Percentiles rank a stretch among this genome's conserved stretches.
Conservation (phyloP, 2,329 filamentous ascomycete genomes). For the Aspergillus oerlinghausenensis region DNA sequence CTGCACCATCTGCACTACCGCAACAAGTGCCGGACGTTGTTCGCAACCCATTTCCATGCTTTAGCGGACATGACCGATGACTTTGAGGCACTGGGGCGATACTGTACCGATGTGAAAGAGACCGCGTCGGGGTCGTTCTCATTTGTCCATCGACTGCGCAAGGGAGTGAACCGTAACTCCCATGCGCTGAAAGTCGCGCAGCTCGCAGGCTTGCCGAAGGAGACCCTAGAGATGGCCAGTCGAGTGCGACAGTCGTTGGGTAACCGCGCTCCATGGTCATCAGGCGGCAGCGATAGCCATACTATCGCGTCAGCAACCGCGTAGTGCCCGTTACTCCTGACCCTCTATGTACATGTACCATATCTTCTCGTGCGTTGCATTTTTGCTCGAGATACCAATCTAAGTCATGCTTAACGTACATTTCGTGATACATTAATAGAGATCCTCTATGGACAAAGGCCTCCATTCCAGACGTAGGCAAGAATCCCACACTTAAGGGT, state of each 20-base stretch:
- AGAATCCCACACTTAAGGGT: background rate
- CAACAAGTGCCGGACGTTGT: slow-evolving; percentile 75
- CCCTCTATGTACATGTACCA: background rate
- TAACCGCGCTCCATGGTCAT: background rate
- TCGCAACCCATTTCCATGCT: slow-evolving; percentile 91
- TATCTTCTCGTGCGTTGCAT: background rate
- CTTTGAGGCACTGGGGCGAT: slow-evolving; percentile 61
- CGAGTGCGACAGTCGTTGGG: slow-evolving; percentile 44
- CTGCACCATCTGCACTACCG: slow-evolving; percentile 75
- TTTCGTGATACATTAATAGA: background rate
- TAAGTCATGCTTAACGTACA: slow-evolving; percentile 2
- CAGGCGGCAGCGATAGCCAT: background rate
- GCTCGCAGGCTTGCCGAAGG: slow-evolving; percentile 74
- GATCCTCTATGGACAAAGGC: background rate
- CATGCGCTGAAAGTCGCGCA: slow-evolving; percentile 94
- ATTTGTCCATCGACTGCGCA: slow-evolving; percentile 77
- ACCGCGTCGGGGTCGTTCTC: slow-evolving; percentile 65
- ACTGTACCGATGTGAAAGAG: slow-evolving; percentile 87
- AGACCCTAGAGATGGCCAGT: slow-evolving; percentile 64
- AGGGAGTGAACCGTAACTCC: slow-evolving; percentile 77
- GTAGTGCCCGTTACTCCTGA: background rate
- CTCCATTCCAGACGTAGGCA: background rate
- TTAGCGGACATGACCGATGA: slow-evolving; percentile 70
- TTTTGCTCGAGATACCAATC: background rate
- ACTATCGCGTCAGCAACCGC: background rate